These are phyloP conservation scores for Euphorbia peplus DNA, from an alignment of 345 rosid genomes.

Conservation along the genomic window DNA sequence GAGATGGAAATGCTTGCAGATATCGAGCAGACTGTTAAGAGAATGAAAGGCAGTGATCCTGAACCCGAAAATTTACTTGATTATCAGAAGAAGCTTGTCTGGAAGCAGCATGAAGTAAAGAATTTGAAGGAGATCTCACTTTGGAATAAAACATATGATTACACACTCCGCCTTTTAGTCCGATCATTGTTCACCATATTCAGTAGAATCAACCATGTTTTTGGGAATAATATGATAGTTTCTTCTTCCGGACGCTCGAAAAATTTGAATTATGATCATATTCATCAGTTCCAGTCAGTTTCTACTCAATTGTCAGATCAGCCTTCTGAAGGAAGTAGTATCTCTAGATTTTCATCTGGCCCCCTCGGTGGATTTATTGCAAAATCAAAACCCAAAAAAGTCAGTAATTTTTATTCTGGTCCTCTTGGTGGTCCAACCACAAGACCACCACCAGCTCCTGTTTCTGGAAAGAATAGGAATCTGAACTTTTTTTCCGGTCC, in stretches of 20 bases:
- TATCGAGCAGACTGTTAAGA: constrained; percentile 67
- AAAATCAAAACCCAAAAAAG: constrained; percentile 48
- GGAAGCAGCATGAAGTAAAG: constrained; percentile 90
- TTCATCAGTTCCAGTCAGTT: constrained; percentile 62
- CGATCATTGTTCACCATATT: constrained; percentile 77
- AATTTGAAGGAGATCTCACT: constrained; percentile 65
- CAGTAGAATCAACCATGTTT: constrained; percentile 56
- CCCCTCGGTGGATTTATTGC: constrained; percentile 50
- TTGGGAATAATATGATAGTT: constrained; percentile 47
- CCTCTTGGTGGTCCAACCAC: constrained; percentile 58
- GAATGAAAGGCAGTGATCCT: constrained; percentile 58
- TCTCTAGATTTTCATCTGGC: constrained; percentile 78
- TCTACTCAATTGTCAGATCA: constrained; percentile 52
- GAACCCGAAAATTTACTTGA: constrained; percentile 58
- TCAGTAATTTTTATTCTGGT: constrained; percentile 68
- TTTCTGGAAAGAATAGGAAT: constrained; percentile 35
- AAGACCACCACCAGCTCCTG: constrained; percentile 38
- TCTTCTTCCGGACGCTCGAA: constrained; percentile 43
- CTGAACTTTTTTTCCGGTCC: constrained; percentile 63
- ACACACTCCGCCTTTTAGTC: constrained; percentile 62
- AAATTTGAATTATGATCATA: constrained; percentile 46
- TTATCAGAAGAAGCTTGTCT: constrained; percentile 63
- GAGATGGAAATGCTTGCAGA: constrained; percentile 88
- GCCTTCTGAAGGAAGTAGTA: constrained; percentile 43
- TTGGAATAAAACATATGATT: constrained; percentile 85